These are phyloP conservation scores for Salix arbutifolia DNA, from an alignment of 345 rosid species.

Conservation along the genomic window DNA sequence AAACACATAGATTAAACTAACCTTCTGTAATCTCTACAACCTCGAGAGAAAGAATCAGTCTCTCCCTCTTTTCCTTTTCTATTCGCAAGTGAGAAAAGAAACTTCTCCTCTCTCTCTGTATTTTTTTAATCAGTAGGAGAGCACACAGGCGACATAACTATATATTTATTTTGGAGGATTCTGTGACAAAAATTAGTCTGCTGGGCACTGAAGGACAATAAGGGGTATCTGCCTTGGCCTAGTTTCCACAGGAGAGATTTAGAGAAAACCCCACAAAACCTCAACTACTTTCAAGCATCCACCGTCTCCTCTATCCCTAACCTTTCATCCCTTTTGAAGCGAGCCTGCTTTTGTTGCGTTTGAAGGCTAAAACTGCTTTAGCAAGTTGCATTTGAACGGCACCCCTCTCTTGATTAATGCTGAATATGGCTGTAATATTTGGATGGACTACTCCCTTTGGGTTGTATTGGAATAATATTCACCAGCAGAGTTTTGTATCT, in stretches of 20 bases:
- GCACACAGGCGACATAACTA: slow-evolving; percentile 6
- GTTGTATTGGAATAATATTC: neutral
- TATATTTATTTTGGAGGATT: slow-evolving; percentile 29
- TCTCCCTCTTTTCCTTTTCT: neutral
- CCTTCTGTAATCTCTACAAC: slow-evolving; percentile 31
- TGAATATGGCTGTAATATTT: slow-evolving; percentile 27
- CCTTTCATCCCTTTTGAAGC: slow-evolving; percentile 72
- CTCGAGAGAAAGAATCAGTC: slow-evolving; percentile 16
- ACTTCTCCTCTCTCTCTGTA: neutral
- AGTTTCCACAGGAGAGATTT: slow-evolving; percentile 11
- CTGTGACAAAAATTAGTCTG: slow-evolving; percentile 44
- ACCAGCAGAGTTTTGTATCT: neutral
- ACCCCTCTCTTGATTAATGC: slow-evolving; percentile 23
- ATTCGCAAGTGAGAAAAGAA: slow-evolving; percentile 14
- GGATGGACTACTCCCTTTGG: slow-evolving; percentile 25
- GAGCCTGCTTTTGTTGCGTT: slow-evolving; percentile 13
- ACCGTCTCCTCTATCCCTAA: slow-evolving; percentile 37
- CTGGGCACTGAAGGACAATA: slow-evolving; percentile 36
- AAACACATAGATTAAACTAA: slow-evolving; percentile 2
- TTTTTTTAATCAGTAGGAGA: slow-evolving; percentile 8
- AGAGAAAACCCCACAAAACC: slow-evolving; percentile 41
- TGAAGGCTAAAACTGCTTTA: slow-evolving; percentile 12
- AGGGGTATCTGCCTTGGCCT: slow-evolving; percentile 20
- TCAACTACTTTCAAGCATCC: slow-evolving; percentile 40
- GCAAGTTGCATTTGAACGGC: slow-evolving; percentile 31